Evolutionary conservation across 257 asterid species (phyloP).

Genomic region (Rehmannia glutinosa): DNA sequence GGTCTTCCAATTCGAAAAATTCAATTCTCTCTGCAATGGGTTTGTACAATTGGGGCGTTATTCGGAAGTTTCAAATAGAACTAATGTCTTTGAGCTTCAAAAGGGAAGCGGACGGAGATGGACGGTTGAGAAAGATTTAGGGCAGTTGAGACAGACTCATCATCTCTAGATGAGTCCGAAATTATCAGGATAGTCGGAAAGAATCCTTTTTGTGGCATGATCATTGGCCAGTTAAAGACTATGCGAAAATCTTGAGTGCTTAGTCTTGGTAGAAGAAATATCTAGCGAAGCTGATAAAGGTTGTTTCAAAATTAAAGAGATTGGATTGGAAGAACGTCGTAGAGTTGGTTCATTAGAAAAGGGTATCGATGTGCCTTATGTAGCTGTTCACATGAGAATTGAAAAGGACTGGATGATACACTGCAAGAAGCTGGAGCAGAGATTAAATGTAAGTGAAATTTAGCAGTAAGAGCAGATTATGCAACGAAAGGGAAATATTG

Average conservation of each 20-base stretch:
- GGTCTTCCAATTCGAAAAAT: slow-evolving; percentile 64
- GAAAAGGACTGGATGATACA: slow-evolving; percentile 98
- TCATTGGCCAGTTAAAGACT: slow-evolving; percentile 87
- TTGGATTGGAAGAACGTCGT: slow-evolving; percentile 32
- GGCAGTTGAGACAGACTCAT: slow-evolving; percentile 42
- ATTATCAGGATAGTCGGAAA: slow-evolving; percentile 56
- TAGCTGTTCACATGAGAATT: slow-evolving; percentile 94
- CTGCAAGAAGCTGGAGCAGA: slow-evolving; percentile 79
- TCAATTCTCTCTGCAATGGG: slow-evolving; percentile 72
- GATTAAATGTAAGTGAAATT: slow-evolving; percentile 54
- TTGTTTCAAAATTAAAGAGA: slow-evolving; percentile 53
- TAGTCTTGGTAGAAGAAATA: slow-evolving; percentile 65
- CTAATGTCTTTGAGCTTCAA: slow-evolving; percentile 49
- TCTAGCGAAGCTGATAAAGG: slow-evolving; percentile 71
- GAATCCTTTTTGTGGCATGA: slow-evolving; percentile 94
- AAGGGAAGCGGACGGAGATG: slow-evolving; percentile 94
- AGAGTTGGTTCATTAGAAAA: background rate
- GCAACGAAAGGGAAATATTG: slow-evolving; percentile 58
- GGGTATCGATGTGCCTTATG: slow-evolving; percentile 33
- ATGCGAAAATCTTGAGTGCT: slow-evolving; percentile 72
- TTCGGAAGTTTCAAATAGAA: slow-evolving; percentile 44
- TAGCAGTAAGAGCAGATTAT: slow-evolving; percentile 74
- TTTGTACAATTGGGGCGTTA: slow-evolving; percentile 53
- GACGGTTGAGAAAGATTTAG: slow-evolving; percentile 60
- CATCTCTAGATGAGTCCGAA: slow-evolving; percentile 38